Conservation (phyloP, 108 stramenopile genomes). For the Licmophora abbreviata region DNA sequence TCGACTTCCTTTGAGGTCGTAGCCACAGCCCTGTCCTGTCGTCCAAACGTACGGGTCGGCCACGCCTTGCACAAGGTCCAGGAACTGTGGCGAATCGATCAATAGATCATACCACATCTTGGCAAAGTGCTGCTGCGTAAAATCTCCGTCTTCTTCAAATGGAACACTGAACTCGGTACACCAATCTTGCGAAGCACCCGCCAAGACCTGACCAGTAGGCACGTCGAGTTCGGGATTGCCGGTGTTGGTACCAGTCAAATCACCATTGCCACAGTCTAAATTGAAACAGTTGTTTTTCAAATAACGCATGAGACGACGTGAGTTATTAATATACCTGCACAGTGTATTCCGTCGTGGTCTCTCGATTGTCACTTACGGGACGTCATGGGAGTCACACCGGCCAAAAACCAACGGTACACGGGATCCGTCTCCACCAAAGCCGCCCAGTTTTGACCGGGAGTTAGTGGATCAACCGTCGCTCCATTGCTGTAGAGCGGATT, state of each 20-base stretch:
- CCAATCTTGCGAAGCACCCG: slow-evolving; percentile 9
- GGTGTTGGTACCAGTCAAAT: slow-evolving; percentile 10
- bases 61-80: slow-evolving; percentile 22
- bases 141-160: slow-evolving; percentile 4
- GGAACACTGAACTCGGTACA: slow-evolving; percentile 31
- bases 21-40: slow-evolving; percentile 33
- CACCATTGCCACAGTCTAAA: slow-evolving; percentile 18
- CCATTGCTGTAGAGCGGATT: slow-evolving; percentile 11
- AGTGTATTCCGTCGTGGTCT: too few species aligned
- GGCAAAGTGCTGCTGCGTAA: slow-evolving; percentile 23
- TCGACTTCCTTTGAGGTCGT: slow-evolving; percentile 22
- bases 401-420: slow-evolving; percentile 31
- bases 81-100: slow-evolving; percentile 16
- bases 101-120: slow-evolving; percentile 34
- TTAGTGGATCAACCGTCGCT: background rate
- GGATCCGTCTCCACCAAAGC: slow-evolving; percentile 19
- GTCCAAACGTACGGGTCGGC: slow-evolving; percentile 41
- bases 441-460: slow-evolving; percentile 10
- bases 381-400: slow-evolving; percentile 16
- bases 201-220: slow-evolving; percentile 6
- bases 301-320: background rate
- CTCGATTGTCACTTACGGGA: slow-evolving; percentile 10
- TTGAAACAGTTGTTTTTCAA: background rate
- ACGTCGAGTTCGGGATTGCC: slow-evolving; percentile 12
- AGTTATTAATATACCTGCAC: too few species aligned